Conservation (phyloP, 2,329 filamentous ascomycete genomes). For the Drechslerella dactyloides region DNA sequence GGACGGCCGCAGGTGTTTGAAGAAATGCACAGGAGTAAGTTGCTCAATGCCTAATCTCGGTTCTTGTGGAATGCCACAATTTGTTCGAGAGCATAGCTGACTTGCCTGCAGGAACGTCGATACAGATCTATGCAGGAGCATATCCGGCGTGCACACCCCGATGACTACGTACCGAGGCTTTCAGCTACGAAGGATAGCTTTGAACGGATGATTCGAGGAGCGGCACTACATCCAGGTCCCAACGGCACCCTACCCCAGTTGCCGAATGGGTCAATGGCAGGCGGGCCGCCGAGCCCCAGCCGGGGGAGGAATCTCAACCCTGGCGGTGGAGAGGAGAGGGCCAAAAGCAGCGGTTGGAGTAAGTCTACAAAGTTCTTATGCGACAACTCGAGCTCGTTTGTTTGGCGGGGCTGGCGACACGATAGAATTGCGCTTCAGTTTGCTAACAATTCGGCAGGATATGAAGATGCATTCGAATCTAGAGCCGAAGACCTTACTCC, state of each 20-base stretch:
- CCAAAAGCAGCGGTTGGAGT: conserved; percentile 49
- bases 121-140: conserved; percentile 99
- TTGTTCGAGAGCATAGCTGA: not conserved
- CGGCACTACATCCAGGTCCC: conserved; percentile 12
- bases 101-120: conserved; percentile 37
- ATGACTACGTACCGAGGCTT: conserved; percentile 96
- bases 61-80: conserved; percentile 40
- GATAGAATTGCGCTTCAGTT: not conserved
- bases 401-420: not conserved
- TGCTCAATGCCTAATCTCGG: conserved; percentile 14
- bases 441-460: conserved; percentile 19
- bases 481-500: conserved; percentile 49
- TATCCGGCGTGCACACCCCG: conserved; percentile 93
- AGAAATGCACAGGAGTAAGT: conserved; percentile 97
- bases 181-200: conserved; percentile 98
- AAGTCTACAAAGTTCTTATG: conserved; percentile 10
- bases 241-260: conserved; percentile 17
- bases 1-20: conserved; percentile 94
- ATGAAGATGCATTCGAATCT: conserved; percentile 41
- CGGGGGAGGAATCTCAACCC: conserved; percentile 38
- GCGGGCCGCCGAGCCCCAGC: conserved; percentile 31
- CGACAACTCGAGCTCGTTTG: no score
- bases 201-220: conserved; percentile 72
- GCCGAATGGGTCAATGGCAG: conserved; percentile 25
- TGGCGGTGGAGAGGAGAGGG: conserved; percentile 43